Evolutionary conservation across 768 basidiomycete genomes (phyloP), one percentile per base, ranked within the genome.

Genomic region (Gelatoporia subvermispora): DNA sequence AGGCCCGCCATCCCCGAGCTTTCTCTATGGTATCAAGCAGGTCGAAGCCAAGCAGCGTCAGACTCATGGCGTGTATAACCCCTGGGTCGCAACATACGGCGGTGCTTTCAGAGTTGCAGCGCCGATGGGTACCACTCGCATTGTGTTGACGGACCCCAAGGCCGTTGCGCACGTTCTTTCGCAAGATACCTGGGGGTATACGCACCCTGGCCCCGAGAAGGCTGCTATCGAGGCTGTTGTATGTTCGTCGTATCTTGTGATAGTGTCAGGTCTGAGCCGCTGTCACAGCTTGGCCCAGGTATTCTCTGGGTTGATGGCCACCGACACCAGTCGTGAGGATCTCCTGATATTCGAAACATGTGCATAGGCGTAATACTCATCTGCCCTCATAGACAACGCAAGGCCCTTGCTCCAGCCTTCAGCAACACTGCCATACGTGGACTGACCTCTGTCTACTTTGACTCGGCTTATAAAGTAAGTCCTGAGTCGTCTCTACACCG

Each of bases 101-200:
- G 54, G 70, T 2, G 76, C 68, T 0, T 82, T 65, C 51, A 43
- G 61, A 16, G 48, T 78, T n/a, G 69, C 78, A 0, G 54, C 55
- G 0, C 35, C 53, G 3, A 24, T 65, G 4, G 57, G 59, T 8
- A 34, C 25, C 11, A 47, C 49, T 5, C 51, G 51, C 18, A 21
- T 62, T 17, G 48, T 60, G 17, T 18, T 65, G 28, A 53, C 49
- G 21, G 64, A 65, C 43, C 62, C 64, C 2, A 79, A 74, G 60
- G 79, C 81, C 0, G 61, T 76, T 17, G 66, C 72, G 0, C 77
- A 82, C 51, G 70, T 78, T 36, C 77, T 71, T 48, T 65, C 73
- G 13, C 69, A 63, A 47, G 81, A 82, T 43, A 75, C 78, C 0
- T 76, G 65, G 41, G 67, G 64, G 0, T 82, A 82, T 52, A 60